These are phyloP conservation scores for Pseudogymnoascus pannorum DNA, from an alignment of 2,329 filamentous ascomycete species.

Conservation along the genomic window DNA sequence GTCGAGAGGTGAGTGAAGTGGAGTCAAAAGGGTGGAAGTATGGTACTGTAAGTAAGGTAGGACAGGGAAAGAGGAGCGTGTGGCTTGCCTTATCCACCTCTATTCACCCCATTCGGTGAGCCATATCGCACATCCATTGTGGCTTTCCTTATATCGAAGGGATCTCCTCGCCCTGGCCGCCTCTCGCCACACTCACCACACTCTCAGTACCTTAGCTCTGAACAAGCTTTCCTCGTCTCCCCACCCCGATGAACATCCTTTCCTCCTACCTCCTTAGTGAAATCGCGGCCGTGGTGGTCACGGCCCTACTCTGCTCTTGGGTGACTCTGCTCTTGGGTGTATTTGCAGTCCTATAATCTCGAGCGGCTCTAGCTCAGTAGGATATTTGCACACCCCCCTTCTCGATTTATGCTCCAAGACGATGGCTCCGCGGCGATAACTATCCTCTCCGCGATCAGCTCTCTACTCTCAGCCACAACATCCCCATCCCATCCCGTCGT, in stretches of 20 bases:
- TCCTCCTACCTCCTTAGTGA: neutral
- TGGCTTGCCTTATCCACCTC: neutral
- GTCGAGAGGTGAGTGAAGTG: neutral
- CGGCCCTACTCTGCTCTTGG: neutral
- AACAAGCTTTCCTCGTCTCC: neutral
- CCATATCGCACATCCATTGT: neutral
- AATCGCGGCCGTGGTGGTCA: neutral
- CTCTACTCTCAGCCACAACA: neutral
- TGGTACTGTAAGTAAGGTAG: neutral
- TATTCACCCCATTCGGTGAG: neutral
- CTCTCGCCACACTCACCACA: neutral
- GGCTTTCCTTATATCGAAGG: neutral
- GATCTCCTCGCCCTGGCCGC: neutral
- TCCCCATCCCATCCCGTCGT: neutral
- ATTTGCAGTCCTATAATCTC: neutral
- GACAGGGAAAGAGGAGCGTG: neutral
- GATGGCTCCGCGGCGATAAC: neutral
- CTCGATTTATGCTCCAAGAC: neutral
- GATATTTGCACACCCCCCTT: neutral
- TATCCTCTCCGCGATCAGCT: too few species aligned
- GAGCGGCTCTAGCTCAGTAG: neutral
- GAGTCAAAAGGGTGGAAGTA: neutral
- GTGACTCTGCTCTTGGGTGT: too few species aligned
- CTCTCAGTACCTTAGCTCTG: too few species aligned
- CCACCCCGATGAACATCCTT: neutral